Evolutionary conservation across 768 basidiomycete genomes (phyloP), one percentile per base, ranked within the genome.

Genomic region (Hypsizygus marmoreus): DNA sequence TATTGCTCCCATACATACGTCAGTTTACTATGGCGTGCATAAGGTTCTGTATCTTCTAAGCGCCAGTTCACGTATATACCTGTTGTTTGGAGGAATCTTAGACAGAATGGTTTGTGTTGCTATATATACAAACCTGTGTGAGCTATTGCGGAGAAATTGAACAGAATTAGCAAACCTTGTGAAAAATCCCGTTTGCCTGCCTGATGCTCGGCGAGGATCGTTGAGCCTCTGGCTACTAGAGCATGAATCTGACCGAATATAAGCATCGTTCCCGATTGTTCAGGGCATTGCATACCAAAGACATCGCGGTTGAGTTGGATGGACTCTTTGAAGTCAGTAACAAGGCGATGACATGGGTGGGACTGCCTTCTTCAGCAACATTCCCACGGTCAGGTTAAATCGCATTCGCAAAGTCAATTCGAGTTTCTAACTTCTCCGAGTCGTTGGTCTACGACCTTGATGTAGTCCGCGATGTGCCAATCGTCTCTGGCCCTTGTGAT

Each of bases 1-100:
- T 88, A 95, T 68, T 94, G 86, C 58, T 91, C 91, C 91, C 90
- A 92, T 46, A 87, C 89, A 75, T 93, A 91, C 45, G 84, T 84
- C 45, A 86, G 72, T 66, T 88, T 88, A 71, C 84, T 87, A 63
- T 71, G 20, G 25, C 37, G 41, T 26, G 17, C 30, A 35, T 40
- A 19, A 35, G 43, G 26, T 29, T 42, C 17, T n/a, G 11, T 16
- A 45, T 19, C 12, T 11, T 12, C 19, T 23, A 23, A 20, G 10
- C 24, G 34, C 16, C 22, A 8, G 24, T 6, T 57, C 60, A 50
- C 16, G 69, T 62, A 69, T 24, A 69, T 69, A 82, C 67, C 78
- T 81, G 62, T 88, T 82, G 61, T 92, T 92, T 3, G 91, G 94
- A 1, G 95, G 94, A 61, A 99, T 97, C 76, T 95, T 95, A 35